Evolutionary conservation across 257 asterid genomes (phyloP), one percentile per base, ranked within the genome.

Genomic region (Leptodermis oblonga): DNA sequence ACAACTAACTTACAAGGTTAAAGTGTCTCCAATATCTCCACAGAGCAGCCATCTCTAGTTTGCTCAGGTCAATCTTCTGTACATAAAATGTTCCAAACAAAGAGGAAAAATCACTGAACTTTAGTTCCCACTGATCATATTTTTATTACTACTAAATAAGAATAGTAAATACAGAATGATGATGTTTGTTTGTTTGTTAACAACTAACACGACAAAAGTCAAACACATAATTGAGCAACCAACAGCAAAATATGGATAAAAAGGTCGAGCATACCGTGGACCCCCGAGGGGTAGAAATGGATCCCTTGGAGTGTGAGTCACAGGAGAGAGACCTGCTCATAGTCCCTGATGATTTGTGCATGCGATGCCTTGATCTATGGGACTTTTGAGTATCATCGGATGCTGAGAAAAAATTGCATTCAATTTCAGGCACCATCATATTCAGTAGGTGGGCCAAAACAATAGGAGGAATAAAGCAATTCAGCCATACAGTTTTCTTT

Each of bases 1-100:
- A 54, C 11, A 62, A 37, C 4, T 43, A 10, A 82, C 98, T 80
- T 71, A 93, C 98, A 22, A 93, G 90, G 81, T 94, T 87, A 80
- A 91, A 94, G 82, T 91, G 97, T 55, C 81, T 84, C 69, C 82
- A 81, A 67, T 94, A 94, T 84, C 95, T 91, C 97, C 96, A 81
- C 17, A 93, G 71, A 0, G 99, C 96, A 34, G 85, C 83, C 90
- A 82, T 87, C 85, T 88, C 97, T 13, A 94, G 96, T 74, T 94
- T 94, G 81, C 97, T 69, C 55, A 94, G 87, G 82, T 94, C 97
- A 70, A 94, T 87, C 82, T 86, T 90, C 92, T 82, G 83, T 6
- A 41, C 22, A n/a, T 53, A 5, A n/a, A 46, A 53, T 9, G 53
- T 33, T 65, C n/a, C n/a, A n/a, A n/a, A 42, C 11, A 3, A 65